Conservation (phyloP, 148 eudicot genomes). For the Persicaria maculosa region DNA sequence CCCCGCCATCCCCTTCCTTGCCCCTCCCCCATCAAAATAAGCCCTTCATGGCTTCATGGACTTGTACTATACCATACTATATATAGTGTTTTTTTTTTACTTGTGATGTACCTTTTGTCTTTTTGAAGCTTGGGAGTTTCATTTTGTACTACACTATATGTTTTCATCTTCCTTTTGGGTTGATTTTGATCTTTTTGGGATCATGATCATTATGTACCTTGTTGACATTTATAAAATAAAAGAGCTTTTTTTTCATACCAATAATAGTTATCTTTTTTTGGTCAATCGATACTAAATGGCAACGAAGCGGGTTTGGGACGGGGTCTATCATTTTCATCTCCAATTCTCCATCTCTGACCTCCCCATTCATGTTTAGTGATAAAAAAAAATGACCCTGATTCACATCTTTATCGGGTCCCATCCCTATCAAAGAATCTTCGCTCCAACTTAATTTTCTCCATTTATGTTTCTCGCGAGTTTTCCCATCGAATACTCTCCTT, state of each 20-base stretch:
- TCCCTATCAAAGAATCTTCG: too few species aligned
- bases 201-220: not conserved
- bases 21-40: slow-evolving; percentile 1
- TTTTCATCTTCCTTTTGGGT: not conserved
- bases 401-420: too few species aligned
- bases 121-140: not conserved
- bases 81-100: not conserved
- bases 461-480: too few species aligned
- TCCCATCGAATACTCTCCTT: too few species aligned
- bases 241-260: not conserved
- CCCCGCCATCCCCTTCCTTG: slow-evolving; percentile 6
- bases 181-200: not conserved
- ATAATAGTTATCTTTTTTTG: too few species aligned
- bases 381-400: too few species aligned
- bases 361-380: too few species aligned
- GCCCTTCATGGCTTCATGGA: not conserved
- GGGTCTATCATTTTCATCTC: too few species aligned
- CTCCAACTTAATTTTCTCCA: too few species aligned
- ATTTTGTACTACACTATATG: not conserved
- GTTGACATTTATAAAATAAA: not conserved
- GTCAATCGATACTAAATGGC: too few species aligned
- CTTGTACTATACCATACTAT: not conserved
- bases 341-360: too few species aligned
- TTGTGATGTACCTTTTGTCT: not conserved
- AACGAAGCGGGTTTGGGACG: too few species aligned